phyloP scores from a whole-genome alignment of 495 filamentous ascomycete species.

The Aspergillus ostianus region DNA sequence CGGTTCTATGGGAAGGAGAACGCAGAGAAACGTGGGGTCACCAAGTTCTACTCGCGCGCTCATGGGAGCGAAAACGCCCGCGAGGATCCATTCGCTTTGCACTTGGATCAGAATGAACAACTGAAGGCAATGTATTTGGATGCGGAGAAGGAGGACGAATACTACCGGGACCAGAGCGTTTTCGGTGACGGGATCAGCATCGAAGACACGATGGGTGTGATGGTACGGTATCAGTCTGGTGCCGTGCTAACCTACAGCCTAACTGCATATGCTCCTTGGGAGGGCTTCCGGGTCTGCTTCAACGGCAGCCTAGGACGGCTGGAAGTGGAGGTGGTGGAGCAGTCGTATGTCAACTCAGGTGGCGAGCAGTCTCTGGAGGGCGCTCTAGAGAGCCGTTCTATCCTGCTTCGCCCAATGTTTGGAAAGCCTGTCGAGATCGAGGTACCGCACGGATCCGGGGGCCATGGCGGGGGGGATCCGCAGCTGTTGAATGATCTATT shows the following conservation, averaged over 20 bases:
- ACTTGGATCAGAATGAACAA: slow-evolving; percentile 46
- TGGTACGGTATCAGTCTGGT: slow-evolving; percentile 48
- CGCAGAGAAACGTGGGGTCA: slow-evolving; percentile 31
- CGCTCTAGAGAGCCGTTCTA: slow-evolving; percentile 42
- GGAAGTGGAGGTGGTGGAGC: slow-evolving; percentile 35
- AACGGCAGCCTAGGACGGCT: slow-evolving; percentile 32
- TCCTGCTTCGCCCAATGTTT: slow-evolving; percentile 38
- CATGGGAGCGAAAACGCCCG: slow-evolving; percentile 25
- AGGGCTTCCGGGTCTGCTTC: slow-evolving; percentile 34
- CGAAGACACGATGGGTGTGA: slow-evolving; percentile 58
- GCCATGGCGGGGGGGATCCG: slow-evolving; percentile 36
- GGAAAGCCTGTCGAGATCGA: slow-evolving; percentile 28
- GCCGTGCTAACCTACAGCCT: slow-evolving; percentile 34
- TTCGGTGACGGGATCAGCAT: slow-evolving; percentile 60
- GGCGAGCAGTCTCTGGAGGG: slow-evolving; percentile 33
- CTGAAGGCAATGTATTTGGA: slow-evolving; percentile 56
- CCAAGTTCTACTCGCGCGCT: slow-evolving; percentile 30
- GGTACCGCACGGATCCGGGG: slow-evolving; percentile 23
- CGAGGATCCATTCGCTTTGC: slow-evolving; percentile 47
- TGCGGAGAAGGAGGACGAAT: slow-evolving; percentile 58
- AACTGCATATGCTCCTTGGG: slow-evolving; percentile 35
- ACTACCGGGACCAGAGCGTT: slow-evolving; percentile 57
- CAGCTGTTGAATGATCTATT: slow-evolving; percentile 32
- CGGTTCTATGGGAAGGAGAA: slow-evolving; percentile 37
- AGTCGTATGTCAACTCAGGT: slow-evolving; percentile 35